phyloP scores from a whole-genome alignment of 176 grass and related monocot species.

The Leersia perrieri region DNA sequence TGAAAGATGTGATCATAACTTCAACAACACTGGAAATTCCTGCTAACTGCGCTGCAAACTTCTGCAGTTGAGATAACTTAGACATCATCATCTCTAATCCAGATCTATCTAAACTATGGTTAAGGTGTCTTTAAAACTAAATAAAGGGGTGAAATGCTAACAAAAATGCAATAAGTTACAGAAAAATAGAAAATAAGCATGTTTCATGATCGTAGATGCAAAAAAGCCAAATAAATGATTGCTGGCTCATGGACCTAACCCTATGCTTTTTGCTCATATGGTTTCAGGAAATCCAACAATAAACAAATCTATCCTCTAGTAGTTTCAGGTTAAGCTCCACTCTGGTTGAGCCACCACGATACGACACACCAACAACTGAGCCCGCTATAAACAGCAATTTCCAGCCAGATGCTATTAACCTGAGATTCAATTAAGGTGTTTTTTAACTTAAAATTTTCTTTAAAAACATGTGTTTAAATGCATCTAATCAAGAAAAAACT shows the following conservation, averaged over 20 bases:
- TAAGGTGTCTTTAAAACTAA: conserved; percentile 35
- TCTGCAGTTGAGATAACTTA: conserved; percentile 64
- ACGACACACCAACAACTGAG: background rate
- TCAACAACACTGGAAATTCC: conserved; percentile 86
- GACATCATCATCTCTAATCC: conserved; percentile 50
- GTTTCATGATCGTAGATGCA: background rate
- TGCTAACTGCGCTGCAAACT: conserved; percentile 60
- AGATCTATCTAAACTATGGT: conserved; percentile 57
- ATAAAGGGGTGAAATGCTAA: conserved; percentile 8
- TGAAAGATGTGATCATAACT: conserved; percentile 80
- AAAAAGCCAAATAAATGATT: background rate
- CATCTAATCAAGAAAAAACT: background rate
- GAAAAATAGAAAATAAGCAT: background rate
- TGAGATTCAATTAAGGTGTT: background rate
- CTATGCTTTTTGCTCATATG: background rate
- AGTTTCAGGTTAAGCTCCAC: background rate
- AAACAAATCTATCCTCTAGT: background rate
- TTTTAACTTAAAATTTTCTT: background rate
- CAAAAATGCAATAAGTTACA: background rate
- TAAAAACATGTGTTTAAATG: background rate
- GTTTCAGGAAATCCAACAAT: background rate
- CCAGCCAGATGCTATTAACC: background rate
- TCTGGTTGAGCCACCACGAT: background rate
- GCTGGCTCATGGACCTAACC: background rate
- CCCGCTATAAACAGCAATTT: background rate